phyloP scores from a whole-genome alignment of 169 alveolate species.

The Plasmodium ovale region DNA sequence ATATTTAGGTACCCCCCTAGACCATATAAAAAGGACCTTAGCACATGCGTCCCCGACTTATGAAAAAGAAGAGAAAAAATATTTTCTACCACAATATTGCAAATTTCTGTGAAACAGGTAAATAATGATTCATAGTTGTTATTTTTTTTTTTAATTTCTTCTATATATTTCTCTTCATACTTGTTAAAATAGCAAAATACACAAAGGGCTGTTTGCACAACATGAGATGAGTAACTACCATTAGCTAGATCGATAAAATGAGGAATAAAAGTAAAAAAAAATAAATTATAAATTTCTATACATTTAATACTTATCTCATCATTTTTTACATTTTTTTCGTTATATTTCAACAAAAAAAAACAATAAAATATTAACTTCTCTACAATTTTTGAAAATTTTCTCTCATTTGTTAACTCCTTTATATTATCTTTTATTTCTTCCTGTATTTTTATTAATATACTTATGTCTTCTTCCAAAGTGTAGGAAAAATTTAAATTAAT shows the following conservation, averaged over 20 bases:
- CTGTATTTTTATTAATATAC: slow-evolving; percentile 46
- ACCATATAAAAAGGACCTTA: slow-evolving; percentile 67
- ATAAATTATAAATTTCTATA: slow-evolving; percentile 45
- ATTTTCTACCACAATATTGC: slow-evolving; percentile 23
- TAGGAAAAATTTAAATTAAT: slow-evolving; percentile 33
- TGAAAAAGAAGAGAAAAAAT: slow-evolving; percentile 24
- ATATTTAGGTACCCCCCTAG: slow-evolving; percentile 56
- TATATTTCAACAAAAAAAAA: slow-evolving; percentile 63
- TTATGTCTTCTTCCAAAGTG: slow-evolving; percentile 61
- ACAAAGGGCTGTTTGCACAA: slow-evolving; percentile 51
- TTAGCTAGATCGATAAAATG: slow-evolving; percentile 20
- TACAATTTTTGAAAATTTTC: slow-evolving; percentile 54
- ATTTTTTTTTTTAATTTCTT: slow-evolving; percentile 41
- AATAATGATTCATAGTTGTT: neutral
- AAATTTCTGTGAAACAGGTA: slow-evolving; percentile 7
- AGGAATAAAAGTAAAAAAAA: neutral
- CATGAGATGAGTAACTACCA: slow-evolving; percentile 55
- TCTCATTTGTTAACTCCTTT: slow-evolving; percentile 13
- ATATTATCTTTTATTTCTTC: slow-evolving; percentile 55
- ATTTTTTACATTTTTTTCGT: slow-evolving; percentile 39
- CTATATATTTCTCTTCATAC: slow-evolving; percentile 56
- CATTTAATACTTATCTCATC: slow-evolving; percentile 60
- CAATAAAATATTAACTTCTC: slow-evolving; percentile 66
- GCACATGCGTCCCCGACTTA: slow-evolving; percentile 59
- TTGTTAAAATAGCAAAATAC: slow-evolving; percentile 45